Percentiles rank a stretch among this genome's conserved stretches.
phyloP scores from a whole-genome alignment of 176 grass and related monocot species.

The Juncus effusus region DNA sequence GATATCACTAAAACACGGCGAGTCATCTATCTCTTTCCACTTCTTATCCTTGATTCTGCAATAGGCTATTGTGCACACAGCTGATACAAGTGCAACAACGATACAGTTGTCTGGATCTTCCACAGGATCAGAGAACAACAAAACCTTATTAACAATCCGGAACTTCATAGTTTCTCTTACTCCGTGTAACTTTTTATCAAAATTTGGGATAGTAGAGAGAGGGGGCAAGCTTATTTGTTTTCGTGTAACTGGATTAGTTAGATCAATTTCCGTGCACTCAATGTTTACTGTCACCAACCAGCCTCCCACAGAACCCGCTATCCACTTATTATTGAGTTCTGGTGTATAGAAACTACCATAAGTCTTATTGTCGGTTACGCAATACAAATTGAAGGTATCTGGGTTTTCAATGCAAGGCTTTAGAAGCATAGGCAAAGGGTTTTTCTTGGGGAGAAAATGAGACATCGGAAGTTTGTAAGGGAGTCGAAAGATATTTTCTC shows the following conservation, averaged over 20 bases:
- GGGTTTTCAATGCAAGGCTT: background rate
- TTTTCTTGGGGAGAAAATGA: background rate
- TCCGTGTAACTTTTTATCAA: background rate
- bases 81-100: conserved; percentile 3
- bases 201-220: background rate
- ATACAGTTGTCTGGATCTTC: background rate
- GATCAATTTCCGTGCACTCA: background rate
- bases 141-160: background rate
- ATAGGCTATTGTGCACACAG: background rate
- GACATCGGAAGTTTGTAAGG: conserved; percentile 3
- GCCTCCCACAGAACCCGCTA: background rate
- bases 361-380: background rate
- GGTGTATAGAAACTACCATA: background rate
- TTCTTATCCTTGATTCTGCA: conserved; percentile 5
- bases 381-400: background rate
- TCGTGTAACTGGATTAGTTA: conserved; percentile 3
- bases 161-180: background rate
- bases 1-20: background rate
- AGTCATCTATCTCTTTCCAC: background rate
- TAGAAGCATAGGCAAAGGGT: conserved; percentile 13
- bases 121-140: background rate
- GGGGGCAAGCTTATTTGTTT: conserved; percentile 10
- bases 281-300: conserved; percentile 10
- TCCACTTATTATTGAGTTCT: conserved; percentile 6
- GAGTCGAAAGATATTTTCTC: background rate